Base-by-base conservation (phyloP, 1,139 yeast genomes). In the Diutina siamensis region DNA sequence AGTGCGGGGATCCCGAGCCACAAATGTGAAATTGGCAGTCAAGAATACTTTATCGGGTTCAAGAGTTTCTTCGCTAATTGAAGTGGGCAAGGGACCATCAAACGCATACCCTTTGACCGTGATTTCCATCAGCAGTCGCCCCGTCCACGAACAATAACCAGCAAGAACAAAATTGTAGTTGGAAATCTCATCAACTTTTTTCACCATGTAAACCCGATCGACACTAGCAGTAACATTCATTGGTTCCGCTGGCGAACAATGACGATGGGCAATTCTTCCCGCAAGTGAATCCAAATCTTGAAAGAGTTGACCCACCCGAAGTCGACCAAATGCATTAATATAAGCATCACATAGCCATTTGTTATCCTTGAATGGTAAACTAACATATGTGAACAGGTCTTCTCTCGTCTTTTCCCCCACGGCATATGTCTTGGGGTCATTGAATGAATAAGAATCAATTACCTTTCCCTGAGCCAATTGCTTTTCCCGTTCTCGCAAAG, bases 211-310 rank as follows among this genome's bases (percentile, higher is more conserved):
- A 54, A 89, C 85, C 51, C 97, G 71, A 63, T 89, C 97, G 34
- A 89, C 96, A 15, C 94, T 82, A 1, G 97, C 97, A 13, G 97
- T 89, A 33, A 87, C 97, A 58, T 86, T 83, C 61, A 86, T 88
- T 9, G 96, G 95, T 58, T 83, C 88, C 1, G 95, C 92, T 0
- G 96, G 96, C 7, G 85, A 72, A 64, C 94, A 84, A 58, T 85
- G 95, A 55, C 84, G 71, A 59, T 85, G 83, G 21, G 94, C 94
- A 55, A 86, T 85, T 57, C 87, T 76, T 38, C 95, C 95, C 1
- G 95, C 95, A 50, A 86, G 67, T 4, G 94, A 92, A 59, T 87
- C 96, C 58, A 87, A 69, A 62, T 87, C 96, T 64, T 87, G 95
- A 64, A 89, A 87, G 54, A 89, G 70, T 60, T 87, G 95, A 28